Base-by-base conservation (phyloP, 495 filamentous ascomycete genomes). In the Diplogelasinospora grovesii region DNA sequence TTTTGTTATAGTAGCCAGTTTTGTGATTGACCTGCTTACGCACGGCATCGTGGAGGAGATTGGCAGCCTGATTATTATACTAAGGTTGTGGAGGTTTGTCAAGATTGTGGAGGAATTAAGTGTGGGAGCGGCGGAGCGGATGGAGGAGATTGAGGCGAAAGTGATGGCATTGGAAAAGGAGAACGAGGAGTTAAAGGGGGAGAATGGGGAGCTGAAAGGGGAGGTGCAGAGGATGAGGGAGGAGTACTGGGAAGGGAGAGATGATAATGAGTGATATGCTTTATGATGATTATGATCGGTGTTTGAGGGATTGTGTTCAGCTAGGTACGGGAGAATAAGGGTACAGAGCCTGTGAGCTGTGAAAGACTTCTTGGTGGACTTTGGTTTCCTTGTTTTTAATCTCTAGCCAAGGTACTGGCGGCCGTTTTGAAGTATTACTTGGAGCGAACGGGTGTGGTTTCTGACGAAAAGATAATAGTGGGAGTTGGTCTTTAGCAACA, bases 61-160 rank as follows among this genome's bases (percentile, higher is more conserved):
- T 5, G 78, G 71, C 4, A 78, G 75, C 3, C 61, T 84, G 2
- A 68, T 84, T 22, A 68, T 85, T 31, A 61, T 81, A 2, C 56
- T 85, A 36, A 70, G 81, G 37, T 63, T 86, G 1, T 82, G 80
- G 77, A 70, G 82, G 19, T 69, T 86, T 23, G 74, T 83, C 49
- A 79, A 83, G 63, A 81, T 83, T 36, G 66, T 79, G 11, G 77
- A 83, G 38, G 79, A 82, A 59, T 60, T 82, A 34, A 70, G 69
- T 20, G 66, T 75, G n/a, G 76, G 71, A 4, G 74, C 71, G 21
- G 57, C 69, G 23, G 77, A 82, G 57, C 63, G 71, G 27, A 46
- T 45, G 44, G 47, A 54, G 29, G 51, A 49, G 24, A 43, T 49
- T 4, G 42, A 51, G 33, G 31, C 5, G 7, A 40, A 34, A 39